A percentile compares a stretch with the other conserved stretches of the same genome.
These are phyloP conservation scores for Hansfordia pulvinata DNA, from an alignment of 2,329 filamentous ascomycete genomes.

Conservation along the genomic window DNA sequence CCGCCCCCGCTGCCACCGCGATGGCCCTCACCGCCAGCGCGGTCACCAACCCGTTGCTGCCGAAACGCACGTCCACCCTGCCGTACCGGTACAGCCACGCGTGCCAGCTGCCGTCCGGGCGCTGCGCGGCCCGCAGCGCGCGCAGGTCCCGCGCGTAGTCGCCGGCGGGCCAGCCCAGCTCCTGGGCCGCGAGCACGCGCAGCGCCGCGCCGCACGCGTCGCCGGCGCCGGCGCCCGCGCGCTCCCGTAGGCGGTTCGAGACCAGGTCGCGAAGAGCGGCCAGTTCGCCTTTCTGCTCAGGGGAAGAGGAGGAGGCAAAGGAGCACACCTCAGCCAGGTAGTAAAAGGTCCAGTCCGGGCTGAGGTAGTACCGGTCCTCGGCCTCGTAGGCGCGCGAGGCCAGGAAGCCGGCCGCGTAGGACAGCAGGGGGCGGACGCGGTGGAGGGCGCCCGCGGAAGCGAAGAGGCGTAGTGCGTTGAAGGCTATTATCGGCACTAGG, in stretches of 20 bases:
- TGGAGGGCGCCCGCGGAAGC: neutral
- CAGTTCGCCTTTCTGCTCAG: neutral
- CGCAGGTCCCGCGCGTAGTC: neutral
- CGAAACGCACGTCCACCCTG: too few relatives aligned
- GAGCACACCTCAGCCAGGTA: conserved; percentile 2
- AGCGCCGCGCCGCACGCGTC: conserved; percentile 1
- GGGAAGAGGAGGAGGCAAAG: too few relatives aligned
- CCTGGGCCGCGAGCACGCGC: neutral
- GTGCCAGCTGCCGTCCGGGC: conserved; percentile 1
- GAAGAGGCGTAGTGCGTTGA: conserved; percentile 1
- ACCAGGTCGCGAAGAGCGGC: neutral
- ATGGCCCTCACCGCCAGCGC: too few relatives aligned
- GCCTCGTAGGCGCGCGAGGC: conserved; percentile 1
- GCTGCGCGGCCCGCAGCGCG: neutral
- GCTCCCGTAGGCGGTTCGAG: neutral
- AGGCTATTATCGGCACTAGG: neutral
- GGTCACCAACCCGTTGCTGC: too few relatives aligned
- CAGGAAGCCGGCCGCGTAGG: neutral
- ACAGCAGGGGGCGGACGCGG: neutral
- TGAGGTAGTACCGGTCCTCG: conserved; percentile 1
- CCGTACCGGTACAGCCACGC: conserved; percentile 1
- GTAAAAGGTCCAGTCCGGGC: conserved; percentile 3
- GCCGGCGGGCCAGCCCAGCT: neutral
- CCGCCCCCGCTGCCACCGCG: too few relatives aligned
- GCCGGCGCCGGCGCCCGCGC: neutral